A percentile compares a stretch with the other conserved stretches of the same genome.
Conservation (phyloP, 2,329 filamentous ascomycete genomes). For the Pseudocercospora cruenta region DNA sequence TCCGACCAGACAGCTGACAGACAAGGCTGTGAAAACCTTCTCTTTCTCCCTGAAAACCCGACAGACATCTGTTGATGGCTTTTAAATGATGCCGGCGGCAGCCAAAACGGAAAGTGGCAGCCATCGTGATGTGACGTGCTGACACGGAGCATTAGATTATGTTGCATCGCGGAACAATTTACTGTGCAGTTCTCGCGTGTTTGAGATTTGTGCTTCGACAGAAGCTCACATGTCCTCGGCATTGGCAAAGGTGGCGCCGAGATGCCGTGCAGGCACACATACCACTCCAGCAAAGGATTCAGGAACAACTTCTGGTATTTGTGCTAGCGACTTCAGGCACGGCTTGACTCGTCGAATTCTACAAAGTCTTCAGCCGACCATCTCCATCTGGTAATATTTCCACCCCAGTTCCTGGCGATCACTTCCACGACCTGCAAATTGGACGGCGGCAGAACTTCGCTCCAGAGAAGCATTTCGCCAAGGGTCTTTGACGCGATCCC, state of each 20-base stretch:
- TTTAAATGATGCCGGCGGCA: neutral
- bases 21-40: neutral
- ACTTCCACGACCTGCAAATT: neutral
- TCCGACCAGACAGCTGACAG: neutral
- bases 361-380: neutral
- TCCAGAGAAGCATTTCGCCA: neutral
- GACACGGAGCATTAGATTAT: neutral
- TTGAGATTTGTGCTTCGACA: conserved; percentile 1
- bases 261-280: neutral
- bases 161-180: neutral
- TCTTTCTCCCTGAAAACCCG: neutral
- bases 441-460: neutral
- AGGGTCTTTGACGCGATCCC: neutral
- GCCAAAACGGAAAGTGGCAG: neutral
- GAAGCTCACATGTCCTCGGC: neutral
- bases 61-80: neutral
- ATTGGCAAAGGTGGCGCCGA: neutral
- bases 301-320: neutral
- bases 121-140: neutral
- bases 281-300: neutral
- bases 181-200: neutral
- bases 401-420: conserved; percentile 1
- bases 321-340: neutral
- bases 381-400: neutral
- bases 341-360: neutral